Evolutionary conservation across 2,329 filamentous ascomycete genomes (phyloP).

Genomic region (Pseudofabraea citricarpa): DNA sequence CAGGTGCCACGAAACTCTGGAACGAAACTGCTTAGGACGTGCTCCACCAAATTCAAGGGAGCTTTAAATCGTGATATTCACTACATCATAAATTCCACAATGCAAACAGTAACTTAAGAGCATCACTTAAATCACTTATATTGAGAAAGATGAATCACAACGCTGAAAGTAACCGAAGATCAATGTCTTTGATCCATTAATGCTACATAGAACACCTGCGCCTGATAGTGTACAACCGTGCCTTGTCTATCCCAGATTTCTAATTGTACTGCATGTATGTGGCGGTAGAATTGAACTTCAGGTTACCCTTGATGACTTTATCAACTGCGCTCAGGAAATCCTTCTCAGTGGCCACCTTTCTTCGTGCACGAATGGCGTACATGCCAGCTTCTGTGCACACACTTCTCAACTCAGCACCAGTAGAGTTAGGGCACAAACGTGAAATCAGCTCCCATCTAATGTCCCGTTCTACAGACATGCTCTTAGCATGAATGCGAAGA

Average conservation of each 20-base stretch:
- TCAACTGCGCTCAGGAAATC: conserved; percentile 97
- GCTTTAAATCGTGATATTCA: not conserved
- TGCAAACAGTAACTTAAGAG: not conserved
- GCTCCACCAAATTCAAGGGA: not conserved
- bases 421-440: conserved; percentile 92
- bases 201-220: conserved; percentile 26
- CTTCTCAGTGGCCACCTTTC: conserved; percentile 98
- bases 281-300: conserved; percentile 99
- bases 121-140: not conserved
- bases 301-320: conserved; percentile 98
- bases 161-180: not conserved
- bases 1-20: no score
- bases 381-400: conserved; percentile 98
- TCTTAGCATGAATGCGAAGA: conserved; percentile 97
- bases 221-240: conserved; percentile 26
- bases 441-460: conserved; percentile 99
- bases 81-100: conserved; percentile 8
- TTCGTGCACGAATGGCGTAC: conserved; percentile 90
- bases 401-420: conserved; percentile 90
- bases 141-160: not conserved
- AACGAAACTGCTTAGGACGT: not conserved
- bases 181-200: conserved; percentile 9
- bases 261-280: conserved; percentile 99
- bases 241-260: conserved; percentile 15
- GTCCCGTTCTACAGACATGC: conserved; percentile 97